Evolutionary conservation across 441 rosid species (phyloP).

Genomic region (Macaranga tanarius): DNA sequence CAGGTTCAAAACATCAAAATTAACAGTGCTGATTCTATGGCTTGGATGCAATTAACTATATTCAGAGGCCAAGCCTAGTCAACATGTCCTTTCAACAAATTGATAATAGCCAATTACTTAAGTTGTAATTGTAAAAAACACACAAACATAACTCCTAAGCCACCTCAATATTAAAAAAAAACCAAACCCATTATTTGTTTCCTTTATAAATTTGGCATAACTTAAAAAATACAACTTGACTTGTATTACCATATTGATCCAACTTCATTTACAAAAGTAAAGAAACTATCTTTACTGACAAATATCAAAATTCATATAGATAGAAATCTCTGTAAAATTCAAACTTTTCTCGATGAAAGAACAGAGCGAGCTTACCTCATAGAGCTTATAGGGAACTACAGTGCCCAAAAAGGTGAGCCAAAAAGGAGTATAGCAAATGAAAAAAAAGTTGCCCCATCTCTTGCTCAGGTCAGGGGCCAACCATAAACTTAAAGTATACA

Average conservation of each 20-base stretch:
- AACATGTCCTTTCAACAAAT: too few relatives aligned
- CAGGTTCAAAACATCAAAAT: too few relatives aligned
- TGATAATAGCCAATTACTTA: too few relatives aligned
- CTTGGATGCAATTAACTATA: too few relatives aligned
- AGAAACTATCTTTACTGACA: neutral
- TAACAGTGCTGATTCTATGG: too few relatives aligned
- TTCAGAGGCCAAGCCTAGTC: too few relatives aligned
- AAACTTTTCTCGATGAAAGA: neutral
- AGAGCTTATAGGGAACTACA: slow-evolving; percentile 85
- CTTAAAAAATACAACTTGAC: too few relatives aligned
- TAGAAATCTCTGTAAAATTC: neutral
- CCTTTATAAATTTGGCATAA: too few relatives aligned
- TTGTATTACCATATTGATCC: neutral
- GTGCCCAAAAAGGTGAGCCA: slow-evolving; percentile 96
- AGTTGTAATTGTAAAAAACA: too few relatives aligned
- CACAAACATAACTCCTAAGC: neutral
- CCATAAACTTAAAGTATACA: slow-evolving; percentile 55
- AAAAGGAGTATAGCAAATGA: slow-evolving; percentile 87
- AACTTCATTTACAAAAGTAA: too few relatives aligned
- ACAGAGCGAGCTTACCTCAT: slow-evolving; percentile 70
- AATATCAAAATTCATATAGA: neutral
- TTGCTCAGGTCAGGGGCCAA: slow-evolving; percentile 74
- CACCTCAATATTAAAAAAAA: too few relatives aligned
- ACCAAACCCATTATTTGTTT: too few relatives aligned
- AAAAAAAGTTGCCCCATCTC: slow-evolving; percentile 96